Base-by-base conservation (phyloP, 306 rosid genomes). In the cucumber (Cucumis sativus) region DNA sequence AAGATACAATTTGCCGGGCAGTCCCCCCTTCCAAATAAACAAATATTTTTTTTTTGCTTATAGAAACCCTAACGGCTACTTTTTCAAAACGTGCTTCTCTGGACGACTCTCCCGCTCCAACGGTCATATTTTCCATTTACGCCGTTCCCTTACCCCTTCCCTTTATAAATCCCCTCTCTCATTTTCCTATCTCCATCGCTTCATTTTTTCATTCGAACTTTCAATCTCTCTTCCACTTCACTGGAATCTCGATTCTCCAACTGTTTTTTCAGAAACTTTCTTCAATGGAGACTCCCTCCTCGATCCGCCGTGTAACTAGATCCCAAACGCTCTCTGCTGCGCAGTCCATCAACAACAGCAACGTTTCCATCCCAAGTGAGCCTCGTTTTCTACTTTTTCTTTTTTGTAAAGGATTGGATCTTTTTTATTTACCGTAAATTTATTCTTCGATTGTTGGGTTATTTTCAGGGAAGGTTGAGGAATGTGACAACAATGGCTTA, bases 231-330 rank as follows among this genome's bases (percentile, higher is more conserved):
- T 28, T 28, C 55, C 10, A 3, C 17, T 15, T 51, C 61, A n/a
- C 41, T 57, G 7, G 51, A 78, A 14, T 64, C 28, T 10, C 28
- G 14, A 15, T 51, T 64, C 21, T 63, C 28, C 20, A 54, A 71
- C 14, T 9, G 68, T 6, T 61, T 79, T 49, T 21, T 16, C 62
- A 54, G 63, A 82, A 68, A 82, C 28, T 1, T 79, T 28, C 30
- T 78, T 70, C 85, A 21, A 94, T 96, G 99, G 98, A 96, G 77
- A 96, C 97, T 65, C 99, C 99, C 41, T 89, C 91, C 11, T 95
- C 99, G 4, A 68, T 88, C 68, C 87, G 91, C 83, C 87, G 97
- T 68, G 84, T 92, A 78, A 91, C 99, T 37, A 86, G 98, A 82
- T 91, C 97, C 0, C 92, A 86, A 62, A 59, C 86, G 63, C n/a